Percentiles rank a stretch among this genome's conserved stretches.
Conservation (phyloP, 139 green algal genomes). For the Chlorella vulgaris region DNA sequence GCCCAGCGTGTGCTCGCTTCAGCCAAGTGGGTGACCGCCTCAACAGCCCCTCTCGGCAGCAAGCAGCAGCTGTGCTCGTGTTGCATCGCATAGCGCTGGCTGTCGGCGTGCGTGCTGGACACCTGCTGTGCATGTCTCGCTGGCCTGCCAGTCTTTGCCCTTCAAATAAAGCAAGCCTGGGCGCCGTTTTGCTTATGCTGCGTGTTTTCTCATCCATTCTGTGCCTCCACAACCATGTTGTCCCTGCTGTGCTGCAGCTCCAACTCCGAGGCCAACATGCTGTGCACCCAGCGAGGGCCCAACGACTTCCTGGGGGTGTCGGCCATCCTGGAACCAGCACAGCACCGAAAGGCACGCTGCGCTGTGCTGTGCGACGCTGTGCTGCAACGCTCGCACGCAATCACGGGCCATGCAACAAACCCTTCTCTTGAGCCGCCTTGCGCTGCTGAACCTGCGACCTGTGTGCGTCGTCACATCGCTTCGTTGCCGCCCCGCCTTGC, state of each 20-base stretch:
- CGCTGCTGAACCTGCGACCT: no score
- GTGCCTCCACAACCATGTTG: no score
- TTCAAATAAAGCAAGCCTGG: no score
- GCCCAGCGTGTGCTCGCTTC: not conserved
- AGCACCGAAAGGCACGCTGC: not conserved
- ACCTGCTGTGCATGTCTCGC: no score
- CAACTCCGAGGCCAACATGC: conserved; percentile 14
- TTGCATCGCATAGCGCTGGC: no score
- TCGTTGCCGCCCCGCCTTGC: no score
- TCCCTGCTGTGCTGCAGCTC: not conserved
- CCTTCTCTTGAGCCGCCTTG: not conserved
- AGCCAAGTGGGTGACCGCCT: conserved; percentile 1
- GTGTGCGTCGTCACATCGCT: no score
- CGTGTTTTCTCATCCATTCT: no score
- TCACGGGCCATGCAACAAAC: not conserved
- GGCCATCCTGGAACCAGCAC: conserved; percentile 16
- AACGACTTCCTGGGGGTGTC: conserved; percentile 26
- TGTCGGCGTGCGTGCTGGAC: no score
- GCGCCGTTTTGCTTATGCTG: no score
- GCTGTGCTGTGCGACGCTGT: not conserved
- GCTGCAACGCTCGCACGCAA: not conserved
- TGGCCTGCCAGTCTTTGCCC: no score
- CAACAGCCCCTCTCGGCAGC: not conserved
- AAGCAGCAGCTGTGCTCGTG: not conserved
- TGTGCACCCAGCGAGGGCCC: not conserved